phyloP scores from a whole-genome alignment of 208 protist genomes.

The Lotmaria passim region DNA sequence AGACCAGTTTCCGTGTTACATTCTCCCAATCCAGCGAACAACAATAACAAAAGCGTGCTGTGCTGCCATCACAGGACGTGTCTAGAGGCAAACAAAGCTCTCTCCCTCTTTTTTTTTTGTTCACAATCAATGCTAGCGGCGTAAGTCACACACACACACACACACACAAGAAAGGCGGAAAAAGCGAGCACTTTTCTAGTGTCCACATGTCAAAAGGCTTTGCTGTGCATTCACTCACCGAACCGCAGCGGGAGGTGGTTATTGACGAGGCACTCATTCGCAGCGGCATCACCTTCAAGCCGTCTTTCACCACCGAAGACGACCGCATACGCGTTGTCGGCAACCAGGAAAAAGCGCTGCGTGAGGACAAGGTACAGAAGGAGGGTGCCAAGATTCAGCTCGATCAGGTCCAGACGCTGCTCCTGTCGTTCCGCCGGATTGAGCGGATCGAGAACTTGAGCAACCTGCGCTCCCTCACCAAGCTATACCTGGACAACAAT shows the following conservation, averaged over 20 bases:
- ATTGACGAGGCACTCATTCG: constrained; percentile 86
- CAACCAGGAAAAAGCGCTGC: constrained; percentile 65
- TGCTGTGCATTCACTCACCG: constrained; percentile 67
- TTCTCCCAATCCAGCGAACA: too few relatives aligned
- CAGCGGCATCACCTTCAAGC: constrained; percentile 69
- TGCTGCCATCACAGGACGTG: too few relatives aligned
- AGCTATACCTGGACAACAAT: constrained; percentile 96
- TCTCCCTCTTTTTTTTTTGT: too few relatives aligned
- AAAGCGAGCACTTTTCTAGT: too few relatives aligned
- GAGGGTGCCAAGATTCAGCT: constrained; percentile 66
- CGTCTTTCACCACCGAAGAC: constrained; percentile 71
- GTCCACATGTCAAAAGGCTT: constrained; percentile 89
- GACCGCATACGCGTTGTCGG: constrained; percentile 76
- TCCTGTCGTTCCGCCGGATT: constrained; percentile 75
- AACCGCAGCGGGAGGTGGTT: constrained; percentile 68
- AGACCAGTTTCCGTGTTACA: too few relatives aligned
- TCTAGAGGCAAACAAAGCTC: too few relatives aligned
- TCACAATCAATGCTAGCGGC: too few relatives aligned
- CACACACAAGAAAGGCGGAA: too few relatives aligned
- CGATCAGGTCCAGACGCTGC: constrained; percentile 62
- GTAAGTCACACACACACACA: too few relatives aligned
- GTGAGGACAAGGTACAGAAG: constrained; percentile 52
- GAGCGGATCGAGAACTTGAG: constrained; percentile 92
- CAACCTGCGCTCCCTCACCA: constrained; percentile 84
- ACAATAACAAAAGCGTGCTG: too few relatives aligned